Evolutionary conservation across 2,329 filamentous ascomycete genomes (phyloP).

Genomic region (Apiospora malaysiana): DNA sequence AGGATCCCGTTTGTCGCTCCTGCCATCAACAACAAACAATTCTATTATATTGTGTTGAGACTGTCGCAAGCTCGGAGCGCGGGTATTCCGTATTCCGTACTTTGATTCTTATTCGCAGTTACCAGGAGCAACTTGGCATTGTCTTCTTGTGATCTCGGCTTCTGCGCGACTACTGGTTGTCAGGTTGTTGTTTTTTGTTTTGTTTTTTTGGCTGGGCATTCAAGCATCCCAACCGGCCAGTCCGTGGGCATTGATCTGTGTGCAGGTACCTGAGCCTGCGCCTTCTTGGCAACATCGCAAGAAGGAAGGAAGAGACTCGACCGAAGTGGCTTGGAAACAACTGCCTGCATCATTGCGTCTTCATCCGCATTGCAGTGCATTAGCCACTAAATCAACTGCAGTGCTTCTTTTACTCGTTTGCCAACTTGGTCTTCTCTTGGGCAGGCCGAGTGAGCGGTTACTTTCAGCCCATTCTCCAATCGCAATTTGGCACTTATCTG

Average conservation of each 20-base stretch:
- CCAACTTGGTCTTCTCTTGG: neutral
- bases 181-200: no score
- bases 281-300: neutral
- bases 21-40: neutral
- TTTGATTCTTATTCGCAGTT: neutral
- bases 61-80: neutral
- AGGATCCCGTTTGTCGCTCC: neutral
- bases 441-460: neutral
- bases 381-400: neutral
- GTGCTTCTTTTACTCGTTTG: neutral
- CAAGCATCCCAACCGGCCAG: neutral
- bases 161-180: neutral
- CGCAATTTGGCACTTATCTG: conserved; percentile 7
- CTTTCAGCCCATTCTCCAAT: conserved; percentile 7
- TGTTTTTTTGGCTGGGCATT: neutral
- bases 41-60: neutral
- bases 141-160: neutral
- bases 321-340: conserved; percentile 5
- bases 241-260: neutral
- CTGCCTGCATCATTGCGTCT: conserved; percentile 12
- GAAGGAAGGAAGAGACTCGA: neutral
- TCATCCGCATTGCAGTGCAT: conserved; percentile 12
- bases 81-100: no score
- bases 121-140: neutral
- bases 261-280: neutral